Base-by-base conservation (phyloP, 2,329 filamentous ascomycete species). In the Bipolaris zeicola region DNA sequence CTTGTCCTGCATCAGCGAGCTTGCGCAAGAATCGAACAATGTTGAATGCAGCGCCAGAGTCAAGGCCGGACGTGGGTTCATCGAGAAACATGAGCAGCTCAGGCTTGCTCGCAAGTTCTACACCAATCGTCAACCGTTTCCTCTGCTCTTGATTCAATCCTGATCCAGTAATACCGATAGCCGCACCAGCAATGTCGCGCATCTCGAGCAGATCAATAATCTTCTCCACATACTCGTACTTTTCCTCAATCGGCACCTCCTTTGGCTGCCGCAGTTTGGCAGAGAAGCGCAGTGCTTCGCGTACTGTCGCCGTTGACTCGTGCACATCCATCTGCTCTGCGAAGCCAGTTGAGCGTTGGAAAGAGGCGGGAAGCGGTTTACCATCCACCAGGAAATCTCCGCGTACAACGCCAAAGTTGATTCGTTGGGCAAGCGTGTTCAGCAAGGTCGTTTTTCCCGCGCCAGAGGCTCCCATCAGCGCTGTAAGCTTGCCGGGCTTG, bases 401-500 rank as follows among this genome's bases (percentile, higher is more conserved):
- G 11, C 69, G 68, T 22, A 82, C 77, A 0, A 78, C 75, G 16
- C 80, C 80, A 44, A 79, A 76, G 7, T 74, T 76, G 50, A 79
- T 79, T 3, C 80, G 75, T 50, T 80, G 78, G 0, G 72, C 72
- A 1, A 75, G 61, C 1, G 72, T 72, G 34, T 75, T 76, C 5
- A 75, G 57, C 5, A 80, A 55, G 1, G 72, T 75, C 2, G 71
- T 75, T 44, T 74, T 76, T 3, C 72, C 72, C 6, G 71, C 71
- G 13, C 53, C 89, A 88, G 39, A 92, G 86, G 79, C 79, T 88
- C 92, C 56, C 71, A 74, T 96, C 1, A 96, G 81, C 34, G 91
- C 92, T 6, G 92, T 96, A 51, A 96, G 77, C 11, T 91, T 96
- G 46, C 93, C 93, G 3, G 93, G 93, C 75, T 95, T 94, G 48